These are phyloP conservation scores for Saccharomycopsis olivae DNA, from an alignment of 805 yeast genomes.

Conservation along the genomic window DNA sequence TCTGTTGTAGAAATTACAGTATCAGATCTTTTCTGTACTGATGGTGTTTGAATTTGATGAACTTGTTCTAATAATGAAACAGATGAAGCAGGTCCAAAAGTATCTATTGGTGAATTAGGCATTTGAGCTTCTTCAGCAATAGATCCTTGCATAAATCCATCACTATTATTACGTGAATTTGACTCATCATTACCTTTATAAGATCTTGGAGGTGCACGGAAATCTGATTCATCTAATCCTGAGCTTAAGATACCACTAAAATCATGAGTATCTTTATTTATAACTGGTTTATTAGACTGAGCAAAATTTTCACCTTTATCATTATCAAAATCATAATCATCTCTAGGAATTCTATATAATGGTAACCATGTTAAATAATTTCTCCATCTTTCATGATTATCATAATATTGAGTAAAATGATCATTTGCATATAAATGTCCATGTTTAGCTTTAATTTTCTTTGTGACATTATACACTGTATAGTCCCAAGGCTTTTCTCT, in stretches of 20 bases:
- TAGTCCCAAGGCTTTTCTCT: slow-evolving; percentile 74
- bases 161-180: not conserved
- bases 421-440: slow-evolving; percentile 11
- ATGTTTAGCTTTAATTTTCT: slow-evolving; percentile 3
- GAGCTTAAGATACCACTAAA: slow-evolving; percentile 11
- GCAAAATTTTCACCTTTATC: slow-evolving; percentile 23
- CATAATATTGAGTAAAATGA: slow-evolving; percentile 20
- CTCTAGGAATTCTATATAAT: slow-evolving; percentile 33
- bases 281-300: slow-evolving; percentile 15
- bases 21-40: slow-evolving; percentile 4
- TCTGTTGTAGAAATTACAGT: slow-evolving; percentile 8
- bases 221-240: slow-evolving; percentile 9
- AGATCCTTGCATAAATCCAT: too few species aligned
- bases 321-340: slow-evolving; percentile 2
- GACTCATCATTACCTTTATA: not conserved
- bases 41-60: not conserved
- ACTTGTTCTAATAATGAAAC: not conserved
- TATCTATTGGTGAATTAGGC: not conserved
- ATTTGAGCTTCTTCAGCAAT: not conserved
- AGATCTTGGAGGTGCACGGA: slow-evolving; percentile 1
- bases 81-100: too few species aligned
- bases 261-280: slow-evolving; percentile 13
- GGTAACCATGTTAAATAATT: slow-evolving; percentile 32
- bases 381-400: slow-evolving; percentile 30
- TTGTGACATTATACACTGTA: slow-evolving; percentile 21